Conservation (phyloP, 1,284 basidiomycete species). For the Polyporus tsugae region DNA sequence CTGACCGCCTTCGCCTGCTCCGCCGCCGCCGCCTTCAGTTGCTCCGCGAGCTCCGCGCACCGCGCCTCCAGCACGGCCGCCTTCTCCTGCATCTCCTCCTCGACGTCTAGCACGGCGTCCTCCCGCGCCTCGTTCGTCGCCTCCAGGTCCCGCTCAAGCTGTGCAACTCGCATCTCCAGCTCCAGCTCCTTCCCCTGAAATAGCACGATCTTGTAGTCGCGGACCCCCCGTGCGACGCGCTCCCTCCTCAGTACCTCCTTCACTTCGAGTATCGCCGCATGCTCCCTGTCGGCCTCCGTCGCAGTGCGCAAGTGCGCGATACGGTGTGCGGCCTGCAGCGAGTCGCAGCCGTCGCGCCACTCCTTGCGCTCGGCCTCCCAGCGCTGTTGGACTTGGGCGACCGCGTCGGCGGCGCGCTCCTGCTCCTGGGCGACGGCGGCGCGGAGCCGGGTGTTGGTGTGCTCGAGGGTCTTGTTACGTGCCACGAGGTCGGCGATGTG, state of each 20-base stretch:
- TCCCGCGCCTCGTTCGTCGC: constrained; percentile 53
- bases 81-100: constrained; percentile 43
- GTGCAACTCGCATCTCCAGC: constrained; percentile 51
- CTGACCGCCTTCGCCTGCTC: constrained; percentile 57
- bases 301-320: constrained; percentile 66
- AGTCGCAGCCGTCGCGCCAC: constrained; percentile 69
- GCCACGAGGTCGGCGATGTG: constrained; percentile 76
- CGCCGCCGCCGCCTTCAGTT: constrained; percentile 46
- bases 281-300: constrained; percentile 60
- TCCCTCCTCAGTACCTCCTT: constrained; percentile 61
- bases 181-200: constrained; percentile 70
- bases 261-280: constrained; percentile 55
- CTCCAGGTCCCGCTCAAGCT: constrained; percentile 50
- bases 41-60: constrained; percentile 41
- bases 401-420: constrained; percentile 51
- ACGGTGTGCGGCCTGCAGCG: constrained; percentile 66
- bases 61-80: constrained; percentile 47
- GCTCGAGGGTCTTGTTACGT: constrained; percentile 67
- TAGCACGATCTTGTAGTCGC: constrained; percentile 69
- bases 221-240: constrained; percentile 60
- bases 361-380: constrained; percentile 60
- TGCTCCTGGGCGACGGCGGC: constrained; percentile 47
- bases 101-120: constrained; percentile 43
- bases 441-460: constrained; percentile 53
- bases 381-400: constrained; percentile 53